Base-by-base conservation (phyloP, 2,329 filamentous ascomycete genomes). In the Septoria linicola region DNA sequence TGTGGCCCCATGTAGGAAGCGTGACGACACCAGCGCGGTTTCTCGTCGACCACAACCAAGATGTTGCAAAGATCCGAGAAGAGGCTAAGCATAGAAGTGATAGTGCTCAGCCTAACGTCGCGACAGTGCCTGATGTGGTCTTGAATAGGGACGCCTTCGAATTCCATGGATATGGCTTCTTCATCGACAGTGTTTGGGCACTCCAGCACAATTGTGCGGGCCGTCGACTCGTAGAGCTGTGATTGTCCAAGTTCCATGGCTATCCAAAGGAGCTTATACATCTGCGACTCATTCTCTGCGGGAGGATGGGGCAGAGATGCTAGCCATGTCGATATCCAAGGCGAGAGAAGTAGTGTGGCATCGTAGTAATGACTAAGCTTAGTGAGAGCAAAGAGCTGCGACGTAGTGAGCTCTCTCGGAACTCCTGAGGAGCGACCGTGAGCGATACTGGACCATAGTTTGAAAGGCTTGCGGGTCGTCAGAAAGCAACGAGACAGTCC, bases 361-460 rank as follows among this genome's bases (percentile, higher is more conserved):
- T 58, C 52, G 41, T 53, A 58, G 45, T 58, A 58, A 21, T 55
- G 55, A 8, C 49, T 58, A 8, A 58, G 53, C 23, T 47, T 44
- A 19, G 45, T 53, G 10, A 58, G 45, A 19, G 71, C 66, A 44
- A 75, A 58, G 31, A 67, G 54, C 14, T 74, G 71, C 54, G 78
- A 75, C 23, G 82, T 23, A 2, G 51, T 37, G 6, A 53, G 41
- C 13, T 35, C 21, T 14, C 27, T 25, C 1, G 53, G 49, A n/a
- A 53, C 41, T 13, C 11, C 36, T 4, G 23, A 13, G 16, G 36
- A 21, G 31, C 20, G 35, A 11, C 49, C 49, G 63, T 60, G 82
- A 74, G 45, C 80, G 69, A 67, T 81, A 23, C 46, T 34, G 16
- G 45, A 27, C 34, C 78, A 49, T 2, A 44, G 32, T 7, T 39